A percentile compares a stretch with the other conserved stretches of the same genome.
Conservation (phyloP, 2,329 filamentous ascomycete genomes). For the Ceratocystis huliohia region DNA sequence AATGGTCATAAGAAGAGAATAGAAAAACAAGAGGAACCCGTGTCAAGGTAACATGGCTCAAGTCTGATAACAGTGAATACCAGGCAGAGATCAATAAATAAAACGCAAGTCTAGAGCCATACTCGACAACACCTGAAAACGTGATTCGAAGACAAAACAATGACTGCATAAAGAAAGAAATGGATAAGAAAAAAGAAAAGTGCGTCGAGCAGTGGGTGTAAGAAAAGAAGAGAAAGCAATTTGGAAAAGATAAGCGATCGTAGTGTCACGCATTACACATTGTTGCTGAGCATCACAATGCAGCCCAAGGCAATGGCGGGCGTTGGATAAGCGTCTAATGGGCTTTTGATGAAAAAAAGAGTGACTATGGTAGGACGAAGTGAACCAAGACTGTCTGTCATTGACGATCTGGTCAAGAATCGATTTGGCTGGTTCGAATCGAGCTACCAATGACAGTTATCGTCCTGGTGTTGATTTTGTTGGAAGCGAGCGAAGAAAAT, state of each 20-base stretch:
- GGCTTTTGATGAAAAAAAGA: not conserved
- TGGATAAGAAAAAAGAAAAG: not conserved
- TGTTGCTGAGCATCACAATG: conserved; percentile 16
- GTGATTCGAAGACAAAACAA: not conserved
- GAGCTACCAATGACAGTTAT: not conserved
- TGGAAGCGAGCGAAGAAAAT: not conserved
- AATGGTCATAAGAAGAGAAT: conserved; percentile 17
- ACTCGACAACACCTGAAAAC: conserved; percentile 6
- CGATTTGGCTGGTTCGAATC: not conserved
- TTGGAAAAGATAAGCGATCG: not conserved
- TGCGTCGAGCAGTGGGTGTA: not conserved
- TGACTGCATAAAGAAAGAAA: conserved; percentile 5
- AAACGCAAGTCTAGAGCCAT: conserved; percentile 1
- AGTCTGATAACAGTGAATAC: not conserved
- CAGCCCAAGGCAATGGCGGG: not conserved
- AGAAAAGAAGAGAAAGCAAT: conserved; percentile 9
- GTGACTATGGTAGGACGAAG: not conserved
- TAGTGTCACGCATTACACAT: not conserved
- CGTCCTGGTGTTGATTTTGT: not conserved
- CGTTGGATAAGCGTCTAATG: not conserved
- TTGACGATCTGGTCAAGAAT: no score
- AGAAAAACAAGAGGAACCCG: not conserved
- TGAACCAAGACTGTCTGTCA: not conserved
- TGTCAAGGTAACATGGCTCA: not conserved
- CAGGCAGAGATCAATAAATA: not conserved